A percentile compares a stretch with the other conserved stretches of the same genome.
Evolutionary conservation across 176 grass and related monocot species (phyloP).

Genomic region (Eleusine coracana): DNA sequence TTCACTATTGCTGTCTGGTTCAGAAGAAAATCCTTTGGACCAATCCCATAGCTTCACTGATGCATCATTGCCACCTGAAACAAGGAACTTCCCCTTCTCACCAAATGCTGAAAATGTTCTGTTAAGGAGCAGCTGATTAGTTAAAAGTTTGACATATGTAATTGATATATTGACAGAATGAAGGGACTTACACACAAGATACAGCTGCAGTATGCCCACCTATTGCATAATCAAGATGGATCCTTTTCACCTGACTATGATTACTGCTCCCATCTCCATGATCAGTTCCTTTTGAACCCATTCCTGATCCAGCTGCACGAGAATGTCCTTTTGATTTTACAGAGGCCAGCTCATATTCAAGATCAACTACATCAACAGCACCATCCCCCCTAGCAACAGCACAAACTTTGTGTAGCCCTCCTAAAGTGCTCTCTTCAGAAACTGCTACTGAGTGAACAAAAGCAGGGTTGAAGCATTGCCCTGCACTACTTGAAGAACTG

Average conservation of each 20-base stretch:
- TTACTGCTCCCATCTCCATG: conserved; percentile 47
- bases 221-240: conserved; percentile 69
- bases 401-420: conserved; percentile 68
- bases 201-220: conserved; percentile 87
- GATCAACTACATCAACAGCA: conserved; percentile 78
- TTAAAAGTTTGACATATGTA: conserved; percentile 2
- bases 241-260: conserved; percentile 55
- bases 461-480: conserved; percentile 95
- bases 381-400: conserved; percentile 97
- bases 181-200: conserved; percentile 86
- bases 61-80: conserved; percentile 96
- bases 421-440: conserved; percentile 69
- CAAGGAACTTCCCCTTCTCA: conserved; percentile 83
- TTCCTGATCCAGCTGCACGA: conserved; percentile 25
- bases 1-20: conserved; percentile 58
- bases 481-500: conserved; percentile 48
- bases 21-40: conserved; percentile 70
- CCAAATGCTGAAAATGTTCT: conserved; percentile 89
- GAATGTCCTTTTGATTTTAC: conserved; percentile 54
- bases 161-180: conserved; percentile 13
- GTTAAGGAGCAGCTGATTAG: conserved; percentile 46
- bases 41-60: conserved; percentile 91
- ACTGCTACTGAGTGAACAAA: conserved; percentile 88
- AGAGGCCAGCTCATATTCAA: conserved; percentile 69
- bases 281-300: conserved; percentile 50